Percentiles rank a stretch among this genome's conserved stretches.
phyloP scores from a whole-genome alignment of 2,329 filamentous ascomycete species.

The Xylariaceae sp. region DNA sequence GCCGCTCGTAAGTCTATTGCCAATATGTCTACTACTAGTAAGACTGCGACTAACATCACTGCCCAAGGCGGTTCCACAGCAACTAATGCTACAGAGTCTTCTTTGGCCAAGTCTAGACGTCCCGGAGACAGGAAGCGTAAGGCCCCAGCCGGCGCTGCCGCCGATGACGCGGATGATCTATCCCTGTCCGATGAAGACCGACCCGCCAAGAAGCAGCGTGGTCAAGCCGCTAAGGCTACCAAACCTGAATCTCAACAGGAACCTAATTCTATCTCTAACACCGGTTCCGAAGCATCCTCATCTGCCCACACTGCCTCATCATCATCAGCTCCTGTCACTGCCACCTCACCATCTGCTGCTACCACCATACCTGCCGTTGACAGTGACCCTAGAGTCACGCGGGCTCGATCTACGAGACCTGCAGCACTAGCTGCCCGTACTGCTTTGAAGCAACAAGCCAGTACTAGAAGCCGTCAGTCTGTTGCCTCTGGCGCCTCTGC shows the following conservation, averaged over 20 bases:
- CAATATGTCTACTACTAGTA: conserved; percentile 31
- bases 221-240: conserved; percentile 41
- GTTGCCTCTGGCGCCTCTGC: conserved; percentile 17
- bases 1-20: conserved; percentile 29
- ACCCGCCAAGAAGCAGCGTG: conserved; percentile 38
- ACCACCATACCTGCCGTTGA: conserved; percentile 1
- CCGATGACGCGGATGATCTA: conserved; percentile 44
- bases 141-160: conserved; percentile 42
- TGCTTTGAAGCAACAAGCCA: conserved; percentile 16
- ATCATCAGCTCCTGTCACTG: background rate
- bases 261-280: too few species aligned
- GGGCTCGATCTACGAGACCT: conserved; percentile 32
- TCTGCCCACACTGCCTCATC: conserved; percentile 15
- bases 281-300: background rate
- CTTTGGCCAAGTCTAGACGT: conserved; percentile 16
- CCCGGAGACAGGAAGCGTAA: conserved; percentile 44
- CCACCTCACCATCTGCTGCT: conserved; percentile 7
- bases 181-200: conserved; percentile 24
- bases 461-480: conserved; percentile 18
- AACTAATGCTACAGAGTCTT: conserved; percentile 25
- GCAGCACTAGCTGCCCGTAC: conserved; percentile 24
- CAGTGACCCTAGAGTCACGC: conserved; percentile 1
- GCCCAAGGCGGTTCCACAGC: conserved; percentile 29
- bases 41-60: conserved; percentile 31
- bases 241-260: conserved; percentile 26